A percentile compares a stretch with the other conserved stretches of the same genome.
These are phyloP conservation scores for Daldinia concentrica DNA, from an alignment of 495 filamentous ascomycete species.

Conservation along the genomic window DNA sequence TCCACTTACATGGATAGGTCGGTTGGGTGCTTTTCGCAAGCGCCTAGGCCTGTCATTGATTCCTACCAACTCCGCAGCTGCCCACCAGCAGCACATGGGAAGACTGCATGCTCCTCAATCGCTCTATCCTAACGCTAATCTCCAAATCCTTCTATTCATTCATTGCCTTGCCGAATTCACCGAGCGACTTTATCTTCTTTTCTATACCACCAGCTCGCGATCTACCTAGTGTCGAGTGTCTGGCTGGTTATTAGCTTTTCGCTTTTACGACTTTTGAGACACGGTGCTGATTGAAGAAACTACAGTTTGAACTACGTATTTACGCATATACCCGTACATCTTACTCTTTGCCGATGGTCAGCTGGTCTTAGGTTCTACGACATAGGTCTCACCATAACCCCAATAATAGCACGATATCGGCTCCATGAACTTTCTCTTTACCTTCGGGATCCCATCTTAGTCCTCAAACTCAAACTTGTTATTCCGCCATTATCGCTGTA, in stretches of 20 bases:
- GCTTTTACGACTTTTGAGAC: constrained; percentile 11
- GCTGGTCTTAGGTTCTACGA: constrained; percentile 37
- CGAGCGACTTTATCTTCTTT: constrained; percentile 7
- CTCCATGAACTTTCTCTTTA: constrained; percentile 30
- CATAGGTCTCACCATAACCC: constrained; percentile 37
- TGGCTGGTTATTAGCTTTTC: constrained; percentile 8
- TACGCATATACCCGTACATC: constrained; percentile 7
- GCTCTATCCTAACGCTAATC: constrained; percentile 27
- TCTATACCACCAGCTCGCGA: constrained; percentile 11
- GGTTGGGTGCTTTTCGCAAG: constrained; percentile 33
- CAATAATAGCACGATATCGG: constrained; percentile 28
- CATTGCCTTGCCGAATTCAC: constrained; percentile 26
- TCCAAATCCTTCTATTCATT: constrained; percentile 20
- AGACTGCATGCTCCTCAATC: constrained; percentile 2
- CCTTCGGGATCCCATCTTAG: constrained; percentile 20
- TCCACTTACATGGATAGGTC: constrained; percentile 28
- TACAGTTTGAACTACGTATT: constrained; percentile 22
- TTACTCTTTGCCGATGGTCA: constrained; percentile 23
- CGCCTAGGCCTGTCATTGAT: constrained; percentile 38
- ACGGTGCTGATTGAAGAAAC: constrained; percentile 26
- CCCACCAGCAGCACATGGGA: constrained; percentile 13
- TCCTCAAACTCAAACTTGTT: constrained; percentile 17
- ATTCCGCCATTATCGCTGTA: constrained; percentile 24
- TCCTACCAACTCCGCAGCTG: constrained; percentile 35
- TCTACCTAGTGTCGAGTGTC: constrained; percentile 22